These are phyloP conservation scores for Aspergillus felis DNA, from an alignment of 2,329 filamentous ascomycete species.

Conservation along the genomic window DNA sequence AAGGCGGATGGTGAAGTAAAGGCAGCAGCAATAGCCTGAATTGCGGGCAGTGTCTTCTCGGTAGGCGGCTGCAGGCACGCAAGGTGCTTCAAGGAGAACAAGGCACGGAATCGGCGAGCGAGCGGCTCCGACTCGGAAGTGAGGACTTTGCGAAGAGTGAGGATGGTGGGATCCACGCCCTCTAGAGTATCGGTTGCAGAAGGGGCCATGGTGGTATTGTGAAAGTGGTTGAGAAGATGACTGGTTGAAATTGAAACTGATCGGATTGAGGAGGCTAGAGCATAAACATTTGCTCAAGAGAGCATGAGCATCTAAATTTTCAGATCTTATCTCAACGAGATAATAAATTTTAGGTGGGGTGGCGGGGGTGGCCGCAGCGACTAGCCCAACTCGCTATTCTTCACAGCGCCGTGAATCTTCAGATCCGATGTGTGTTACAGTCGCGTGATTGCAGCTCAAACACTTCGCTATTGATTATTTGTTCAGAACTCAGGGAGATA, in stretches of 20 bases:
- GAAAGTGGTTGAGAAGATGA: not conserved
- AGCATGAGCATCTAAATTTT: constrained; percentile 22
- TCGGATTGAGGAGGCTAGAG: not conserved
- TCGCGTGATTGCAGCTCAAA: not conserved
- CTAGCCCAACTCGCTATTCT: constrained; percentile 13
- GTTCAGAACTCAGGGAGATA: not conserved
- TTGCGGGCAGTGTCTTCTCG: constrained; percentile 58
- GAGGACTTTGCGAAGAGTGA: constrained; percentile 63
- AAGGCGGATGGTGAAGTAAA: constrained; percentile 83
- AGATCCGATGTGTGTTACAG: not conserved
- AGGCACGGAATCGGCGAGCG: constrained; percentile 85
- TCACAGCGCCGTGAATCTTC: constrained; percentile 2
- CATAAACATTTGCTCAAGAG: constrained; percentile 6
- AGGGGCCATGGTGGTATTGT: constrained; percentile 28
- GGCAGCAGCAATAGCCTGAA: constrained; percentile 79
- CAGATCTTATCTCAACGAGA: constrained; percentile 32
- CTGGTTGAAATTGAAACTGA: not conserved
- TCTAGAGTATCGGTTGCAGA: constrained; percentile 25
- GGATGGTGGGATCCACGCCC: constrained; percentile 35
- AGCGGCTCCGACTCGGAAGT: constrained; percentile 77
- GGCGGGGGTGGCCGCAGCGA: constrained; percentile 23
- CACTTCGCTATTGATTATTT: not conserved
- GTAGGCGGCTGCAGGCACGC: constrained; percentile 63
- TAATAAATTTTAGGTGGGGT: constrained; percentile 38
- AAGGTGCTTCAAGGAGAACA: constrained; percentile 96